Evolutionary conservation across 1,139 yeast genomes (phyloP).

Genomic region (Geotrichum europaeum): DNA sequence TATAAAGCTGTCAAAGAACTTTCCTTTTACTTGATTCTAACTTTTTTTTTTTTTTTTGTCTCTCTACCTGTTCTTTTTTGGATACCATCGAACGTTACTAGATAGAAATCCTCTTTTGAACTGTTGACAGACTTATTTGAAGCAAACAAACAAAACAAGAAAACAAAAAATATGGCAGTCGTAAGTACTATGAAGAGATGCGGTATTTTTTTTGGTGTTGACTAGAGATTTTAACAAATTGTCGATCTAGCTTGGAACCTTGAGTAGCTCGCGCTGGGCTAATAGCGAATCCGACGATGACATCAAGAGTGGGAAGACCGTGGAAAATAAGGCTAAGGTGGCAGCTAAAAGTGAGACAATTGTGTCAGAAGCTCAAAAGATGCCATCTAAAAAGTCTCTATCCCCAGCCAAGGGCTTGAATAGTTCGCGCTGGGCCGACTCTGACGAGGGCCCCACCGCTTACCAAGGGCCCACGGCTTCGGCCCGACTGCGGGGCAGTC

Average conservation of each 20-base stretch:
- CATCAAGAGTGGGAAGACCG: neutral
- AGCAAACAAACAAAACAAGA: neutral
- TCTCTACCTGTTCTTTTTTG: neutral
- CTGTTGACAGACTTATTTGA: neutral
- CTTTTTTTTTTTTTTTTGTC: neutral
- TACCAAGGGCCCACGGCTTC: neutral
- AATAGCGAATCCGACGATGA: neutral
- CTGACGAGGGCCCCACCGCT: constrained; percentile 1
- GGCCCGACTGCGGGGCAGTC: neutral
- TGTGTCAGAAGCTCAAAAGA: neutral
- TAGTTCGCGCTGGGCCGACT: constrained; percentile 18
- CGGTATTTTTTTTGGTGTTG: too few species aligned
- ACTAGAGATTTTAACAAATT: neutral
- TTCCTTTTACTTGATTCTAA: neutral
- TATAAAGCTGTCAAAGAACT: neutral
- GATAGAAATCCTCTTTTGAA: too few species aligned
- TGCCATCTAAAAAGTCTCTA: neutral
- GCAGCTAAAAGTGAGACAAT: too few species aligned
- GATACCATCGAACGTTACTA: neutral
- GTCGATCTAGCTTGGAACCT: neutral
- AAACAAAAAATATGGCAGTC: neutral
- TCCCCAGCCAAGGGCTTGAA: constrained; percentile 1
- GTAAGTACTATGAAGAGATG: neutral
- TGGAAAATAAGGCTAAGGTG: neutral
- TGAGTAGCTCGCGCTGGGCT: neutral